These are phyloP conservation scores for Pulveroboletus sp. DNA, from an alignment of 768 basidiomycete species.

Conservation along the genomic window DNA sequence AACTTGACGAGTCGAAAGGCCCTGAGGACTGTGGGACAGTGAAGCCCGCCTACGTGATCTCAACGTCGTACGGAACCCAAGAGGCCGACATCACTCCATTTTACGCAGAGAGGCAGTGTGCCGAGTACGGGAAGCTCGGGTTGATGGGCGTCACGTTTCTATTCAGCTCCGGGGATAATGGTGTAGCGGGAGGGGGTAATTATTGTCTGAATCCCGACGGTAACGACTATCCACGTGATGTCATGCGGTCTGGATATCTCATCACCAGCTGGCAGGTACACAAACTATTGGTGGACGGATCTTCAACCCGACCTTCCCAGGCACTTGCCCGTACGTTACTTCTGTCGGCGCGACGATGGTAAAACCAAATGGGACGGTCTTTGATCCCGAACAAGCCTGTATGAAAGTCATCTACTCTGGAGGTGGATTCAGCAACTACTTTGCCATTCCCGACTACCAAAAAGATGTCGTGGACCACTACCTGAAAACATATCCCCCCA, in stretches of 20 bases:
- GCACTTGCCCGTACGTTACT: conserved; percentile 48
- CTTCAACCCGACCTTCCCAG: conserved; percentile 55
- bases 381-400: conserved; percentile 51
- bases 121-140: conserved; percentile 46
- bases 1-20: conserved; percentile 11
- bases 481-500: conserved; percentile 28
- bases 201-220: conserved; percentile 32
- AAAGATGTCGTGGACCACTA: conserved; percentile 31
- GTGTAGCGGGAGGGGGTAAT: conserved; percentile 29
- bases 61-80: conserved; percentile 41
- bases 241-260: background rate
- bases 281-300: conserved; percentile 43
- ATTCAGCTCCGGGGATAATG: conserved; percentile 32
- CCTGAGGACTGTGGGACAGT: conserved; percentile 35
- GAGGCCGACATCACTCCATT: conserved; percentile 35
- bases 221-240: background rate
- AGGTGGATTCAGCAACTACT: conserved; percentile 41
- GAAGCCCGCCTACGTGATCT: conserved; percentile 39
- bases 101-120: conserved; percentile 42
- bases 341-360: conserved; percentile 48
- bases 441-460: conserved; percentile 41
- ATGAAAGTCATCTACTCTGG: conserved; percentile 43
- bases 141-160: conserved; percentile 36
- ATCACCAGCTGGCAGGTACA: conserved; percentile 2
- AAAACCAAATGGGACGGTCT: conserved; percentile 35